A percentile compares a stretch with the other conserved stretches of the same genome.
Conservation (phyloP, 306 rosid species). For the Quercus bicolor region DNA sequence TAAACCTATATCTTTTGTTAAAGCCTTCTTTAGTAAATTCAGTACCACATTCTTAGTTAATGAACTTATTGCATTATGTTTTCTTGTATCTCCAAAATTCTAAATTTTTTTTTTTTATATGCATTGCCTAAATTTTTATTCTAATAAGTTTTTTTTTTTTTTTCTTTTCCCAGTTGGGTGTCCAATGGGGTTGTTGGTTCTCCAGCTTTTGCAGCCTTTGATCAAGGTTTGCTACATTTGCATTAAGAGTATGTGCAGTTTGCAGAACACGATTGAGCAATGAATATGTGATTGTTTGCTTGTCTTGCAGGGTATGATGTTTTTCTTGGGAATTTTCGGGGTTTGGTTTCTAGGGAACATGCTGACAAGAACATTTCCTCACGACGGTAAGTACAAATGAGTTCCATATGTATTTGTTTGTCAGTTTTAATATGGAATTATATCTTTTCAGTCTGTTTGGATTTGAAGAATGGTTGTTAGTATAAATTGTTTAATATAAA, state of each 20-base stretch:
- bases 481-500: too few relatives aligned
- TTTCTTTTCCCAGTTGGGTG: conserved; percentile 69
- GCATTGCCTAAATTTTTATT: background rate
- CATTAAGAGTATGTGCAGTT: background rate
- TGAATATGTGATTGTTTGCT: conserved; percentile 10
- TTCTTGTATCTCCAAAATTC: background rate
- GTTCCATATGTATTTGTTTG: background rate
- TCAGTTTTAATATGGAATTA: background rate
- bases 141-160: background rate
- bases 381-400: conserved; percentile 53
- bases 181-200: conserved; percentile 98
- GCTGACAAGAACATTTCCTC: conserved; percentile 69
- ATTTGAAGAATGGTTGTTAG: too few relatives aligned
- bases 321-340: conserved; percentile 79
- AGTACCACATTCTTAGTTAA: background rate
- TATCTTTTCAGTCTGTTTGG: background rate
- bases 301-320: conserved; percentile 74
- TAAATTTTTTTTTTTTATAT: background rate
- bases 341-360: conserved; percentile 85
- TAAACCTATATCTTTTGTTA: background rate
- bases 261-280: background rate
- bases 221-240: conserved; percentile 67
- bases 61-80: background rate
- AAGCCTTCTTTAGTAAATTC: background rate
- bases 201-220: conserved; percentile 96